These are phyloP conservation scores for Nidularia pulvinata DNA, from an alignment of 768 basidiomycete genomes.

Conservation along the genomic window DNA sequence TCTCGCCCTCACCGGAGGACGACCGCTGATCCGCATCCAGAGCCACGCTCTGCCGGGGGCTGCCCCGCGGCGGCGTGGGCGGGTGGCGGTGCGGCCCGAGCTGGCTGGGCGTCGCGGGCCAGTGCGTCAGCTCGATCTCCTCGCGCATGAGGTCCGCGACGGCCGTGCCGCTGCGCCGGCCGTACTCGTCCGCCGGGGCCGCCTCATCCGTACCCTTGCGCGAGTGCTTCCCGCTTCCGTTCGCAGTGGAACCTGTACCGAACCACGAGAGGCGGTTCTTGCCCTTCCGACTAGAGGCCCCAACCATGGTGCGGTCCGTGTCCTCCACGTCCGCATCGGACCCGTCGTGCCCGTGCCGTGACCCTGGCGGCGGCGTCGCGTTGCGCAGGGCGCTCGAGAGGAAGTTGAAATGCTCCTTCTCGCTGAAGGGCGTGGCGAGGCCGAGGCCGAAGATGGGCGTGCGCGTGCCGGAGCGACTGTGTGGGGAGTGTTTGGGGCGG, in stretches of 20 bases:
- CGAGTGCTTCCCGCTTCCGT: not conserved
- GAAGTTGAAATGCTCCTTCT: conserved; percentile 43
- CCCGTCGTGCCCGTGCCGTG: conserved; percentile 11
- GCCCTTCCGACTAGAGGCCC: conserved; percentile 7
- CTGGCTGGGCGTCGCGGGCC: conserved; percentile 12
- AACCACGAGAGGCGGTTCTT: conserved; percentile 14
- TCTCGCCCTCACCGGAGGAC: conserved; percentile 25
- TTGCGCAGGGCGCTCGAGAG: conserved; percentile 25
- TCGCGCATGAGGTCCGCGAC: not conserved
- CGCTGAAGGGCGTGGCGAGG: conserved; percentile 30
- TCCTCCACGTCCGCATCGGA: conserved; percentile 14
- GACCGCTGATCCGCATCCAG: conserved; percentile 8
- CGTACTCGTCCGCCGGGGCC: conserved; percentile 8
- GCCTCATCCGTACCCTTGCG: conserved; percentile 1
- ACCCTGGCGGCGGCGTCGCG: conserved; percentile 11
- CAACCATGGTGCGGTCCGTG: conserved; percentile 7
- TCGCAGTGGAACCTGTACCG: not conserved
- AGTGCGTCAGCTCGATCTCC: conserved; percentile 15
- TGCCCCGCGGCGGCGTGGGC: conserved; percentile 18
- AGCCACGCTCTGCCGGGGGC: conserved; percentile 15
- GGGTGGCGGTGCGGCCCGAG: conserved; percentile 38
- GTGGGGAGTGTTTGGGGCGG: conserved; percentile 41
- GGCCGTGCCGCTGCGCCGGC: conserved; percentile 1
- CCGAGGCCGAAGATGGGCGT: conserved; percentile 39
- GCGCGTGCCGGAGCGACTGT: conserved; percentile 32